Percentiles rank a stretch among this genome's conserved stretches.
phyloP scores from a whole-genome alignment of 805 yeast species.

The Nakazawaea ernobii region DNA sequence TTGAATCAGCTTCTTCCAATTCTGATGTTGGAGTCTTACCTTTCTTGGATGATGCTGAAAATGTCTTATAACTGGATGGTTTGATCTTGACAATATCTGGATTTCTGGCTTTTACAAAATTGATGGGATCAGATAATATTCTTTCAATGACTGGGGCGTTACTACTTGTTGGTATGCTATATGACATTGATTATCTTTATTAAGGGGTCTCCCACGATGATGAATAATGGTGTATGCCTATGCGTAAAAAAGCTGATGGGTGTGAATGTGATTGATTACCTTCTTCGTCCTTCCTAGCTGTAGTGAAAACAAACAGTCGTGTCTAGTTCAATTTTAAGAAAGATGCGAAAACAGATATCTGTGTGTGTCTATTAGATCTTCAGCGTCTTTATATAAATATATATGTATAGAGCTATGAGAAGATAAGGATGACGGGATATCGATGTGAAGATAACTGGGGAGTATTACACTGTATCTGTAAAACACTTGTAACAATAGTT shows the following conservation, averaged over 20 bases:
- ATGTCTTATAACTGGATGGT: slow-evolving; percentile 44
- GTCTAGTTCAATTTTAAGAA: background rate
- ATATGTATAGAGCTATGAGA: no score
- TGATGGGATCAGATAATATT: slow-evolving; percentile 53
- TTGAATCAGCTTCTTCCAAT: slow-evolving; percentile 2
- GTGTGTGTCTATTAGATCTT: no score
- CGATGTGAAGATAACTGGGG: no score
- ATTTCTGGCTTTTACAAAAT: slow-evolving; percentile 55
- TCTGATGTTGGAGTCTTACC: background rate
- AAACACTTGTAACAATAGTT: no score
- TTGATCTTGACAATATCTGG: slow-evolving; percentile 41
- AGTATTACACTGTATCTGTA: no score
- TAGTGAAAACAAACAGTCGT: background rate
- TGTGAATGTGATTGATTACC: background rate
- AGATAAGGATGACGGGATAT: no score
- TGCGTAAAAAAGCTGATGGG: no score
- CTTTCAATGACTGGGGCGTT: slow-evolving; percentile 57
- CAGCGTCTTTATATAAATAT: no score
- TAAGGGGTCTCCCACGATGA: background rate
- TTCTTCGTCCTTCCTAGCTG: background rate
- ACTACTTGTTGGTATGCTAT: slow-evolving; percentile 13
- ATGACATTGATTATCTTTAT: background rate
- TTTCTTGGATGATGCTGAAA: slow-evolving; percentile 19
- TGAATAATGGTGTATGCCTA: background rate
- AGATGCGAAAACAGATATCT: background rate